phyloP scores from a whole-genome alignment of 73 alveolate genomes.

The Symbiodinium natans region DNA sequence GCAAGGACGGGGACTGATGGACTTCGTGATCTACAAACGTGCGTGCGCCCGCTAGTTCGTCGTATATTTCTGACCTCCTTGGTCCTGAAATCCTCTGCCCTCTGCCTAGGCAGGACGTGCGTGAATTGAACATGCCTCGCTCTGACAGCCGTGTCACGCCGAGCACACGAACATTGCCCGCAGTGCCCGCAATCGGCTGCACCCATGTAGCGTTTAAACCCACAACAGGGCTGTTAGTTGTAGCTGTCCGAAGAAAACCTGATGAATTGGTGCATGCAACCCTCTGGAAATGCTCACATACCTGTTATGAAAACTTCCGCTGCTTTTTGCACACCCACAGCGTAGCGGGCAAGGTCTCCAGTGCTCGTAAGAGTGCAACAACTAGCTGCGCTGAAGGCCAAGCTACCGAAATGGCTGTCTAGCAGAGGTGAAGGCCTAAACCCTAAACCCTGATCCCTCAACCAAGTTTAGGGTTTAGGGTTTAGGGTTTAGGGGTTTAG shows the following conservation, averaged over 20 bases:
- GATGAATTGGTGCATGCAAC: neutral
- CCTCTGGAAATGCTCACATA: neutral
- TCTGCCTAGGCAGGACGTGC: neutral
- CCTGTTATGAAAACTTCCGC: too few species aligned
- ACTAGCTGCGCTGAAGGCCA: neutral
- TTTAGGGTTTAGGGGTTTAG: too few species aligned
- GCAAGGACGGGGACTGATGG: neutral
- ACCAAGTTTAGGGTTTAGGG: too few species aligned
- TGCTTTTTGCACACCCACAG: too few species aligned
- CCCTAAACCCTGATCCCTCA: neutral
- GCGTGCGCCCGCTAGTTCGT: too few species aligned
- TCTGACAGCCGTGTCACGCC: neutral
- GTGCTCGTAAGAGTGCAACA: neutral
- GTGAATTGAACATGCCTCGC: neutral
- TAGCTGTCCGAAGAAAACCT: neutral
- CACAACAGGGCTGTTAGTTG: neutral
- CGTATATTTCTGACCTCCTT: too few species aligned
- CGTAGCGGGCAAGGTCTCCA: neutral
- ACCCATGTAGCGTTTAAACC: neutral
- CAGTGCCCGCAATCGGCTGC: neutral
- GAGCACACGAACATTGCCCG: neutral
- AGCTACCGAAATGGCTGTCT: neutral
- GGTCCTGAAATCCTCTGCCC: neutral
- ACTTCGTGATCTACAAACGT: neutral
- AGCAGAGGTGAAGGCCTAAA: neutral